A percentile compares a stretch with the other conserved stretches of the same genome.
These are phyloP conservation scores for Ceratobasidium theobromae DNA, from an alignment of 1,284 basidiomycete species.

Conservation along the genomic window DNA sequence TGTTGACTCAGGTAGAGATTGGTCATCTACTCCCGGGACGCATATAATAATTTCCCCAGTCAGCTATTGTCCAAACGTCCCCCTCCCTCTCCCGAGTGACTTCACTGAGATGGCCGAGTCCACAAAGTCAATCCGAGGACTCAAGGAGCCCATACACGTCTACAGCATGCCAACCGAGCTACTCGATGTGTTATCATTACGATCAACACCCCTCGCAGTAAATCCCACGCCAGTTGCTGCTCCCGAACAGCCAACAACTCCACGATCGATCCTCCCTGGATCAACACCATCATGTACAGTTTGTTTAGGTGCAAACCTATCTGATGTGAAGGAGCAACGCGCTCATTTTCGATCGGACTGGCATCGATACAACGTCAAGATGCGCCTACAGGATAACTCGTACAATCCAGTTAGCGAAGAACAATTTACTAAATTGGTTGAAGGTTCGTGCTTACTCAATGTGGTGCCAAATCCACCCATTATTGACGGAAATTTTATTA, in stretches of 20 bases:
- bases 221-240: slow-evolving; percentile 16
- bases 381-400: slow-evolving; percentile 61
- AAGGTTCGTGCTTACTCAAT: slow-evolving; percentile 56
- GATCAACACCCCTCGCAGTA: slow-evolving; percentile 36
- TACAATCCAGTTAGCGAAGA: slow-evolving; percentile 59
- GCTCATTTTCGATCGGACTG: slow-evolving; percentile 92
- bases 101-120: background rate
- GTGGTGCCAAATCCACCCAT: background rate
- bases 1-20: background rate
- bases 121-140: background rate
- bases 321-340: slow-evolving; percentile 79
- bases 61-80: background rate
- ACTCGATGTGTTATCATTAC: slow-evolving; percentile 39
- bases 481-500: slow-evolving; percentile 41
- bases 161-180: slow-evolving; percentile 42
- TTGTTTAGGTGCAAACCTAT: slow-evolving; percentile 71
- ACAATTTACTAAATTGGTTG: slow-evolving; percentile 74
- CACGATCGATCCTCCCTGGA: slow-evolving; percentile 37
- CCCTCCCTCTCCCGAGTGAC: background rate
- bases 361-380: slow-evolving; percentile 97
- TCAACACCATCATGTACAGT: slow-evolving; percentile 58
- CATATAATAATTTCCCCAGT: background rate
- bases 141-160: slow-evolving; percentile 39
- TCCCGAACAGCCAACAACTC: slow-evolving; percentile 23
- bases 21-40: background rate